Evolutionary conservation across 2,329 filamentous ascomycete genomes (phyloP).

Genomic region (Nemania serpens): DNA sequence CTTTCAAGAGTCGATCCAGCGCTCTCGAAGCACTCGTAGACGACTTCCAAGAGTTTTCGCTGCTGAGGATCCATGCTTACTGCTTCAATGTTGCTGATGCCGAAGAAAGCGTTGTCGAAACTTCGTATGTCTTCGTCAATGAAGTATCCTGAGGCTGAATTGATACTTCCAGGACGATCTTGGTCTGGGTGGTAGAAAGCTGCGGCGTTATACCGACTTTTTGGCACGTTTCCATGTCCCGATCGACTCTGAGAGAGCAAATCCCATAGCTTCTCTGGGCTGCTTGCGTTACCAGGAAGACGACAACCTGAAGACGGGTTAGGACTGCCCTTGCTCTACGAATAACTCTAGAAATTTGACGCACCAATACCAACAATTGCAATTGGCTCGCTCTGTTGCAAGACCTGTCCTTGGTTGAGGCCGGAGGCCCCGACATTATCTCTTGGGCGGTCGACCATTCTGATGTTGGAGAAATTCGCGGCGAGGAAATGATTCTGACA

Average conservation of each 20-base stretch:
- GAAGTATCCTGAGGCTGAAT: constrained; percentile 31
- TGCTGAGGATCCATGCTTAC: constrained; percentile 27
- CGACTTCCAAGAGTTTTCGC: constrained; percentile 42
- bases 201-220: constrained; percentile 13
- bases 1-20: constrained; percentile 10
- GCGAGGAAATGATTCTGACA: too few species aligned
- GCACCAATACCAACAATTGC: too few species aligned
- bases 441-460: too few species aligned
- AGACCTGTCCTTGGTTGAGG: too few species aligned
- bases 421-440: too few species aligned
- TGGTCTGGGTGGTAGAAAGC: constrained; percentile 24
- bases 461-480: too few species aligned
- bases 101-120: constrained; percentile 23
- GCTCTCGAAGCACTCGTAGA: constrained; percentile 41
- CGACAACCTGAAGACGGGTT: background rate
- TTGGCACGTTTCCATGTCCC: background rate
- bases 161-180: constrained; percentile 4
- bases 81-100: constrained; percentile 20
- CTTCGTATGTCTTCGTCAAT: constrained; percentile 26
- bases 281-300: background rate
- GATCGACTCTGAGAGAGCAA: background rate
- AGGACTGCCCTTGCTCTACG: too few species aligned
- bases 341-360: too few species aligned
- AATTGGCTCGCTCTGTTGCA: too few species aligned
- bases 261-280: background rate